These are phyloP conservation scores for Mimosa pudica DNA, from an alignment of 306 rosid species.

Conservation along the genomic window DNA sequence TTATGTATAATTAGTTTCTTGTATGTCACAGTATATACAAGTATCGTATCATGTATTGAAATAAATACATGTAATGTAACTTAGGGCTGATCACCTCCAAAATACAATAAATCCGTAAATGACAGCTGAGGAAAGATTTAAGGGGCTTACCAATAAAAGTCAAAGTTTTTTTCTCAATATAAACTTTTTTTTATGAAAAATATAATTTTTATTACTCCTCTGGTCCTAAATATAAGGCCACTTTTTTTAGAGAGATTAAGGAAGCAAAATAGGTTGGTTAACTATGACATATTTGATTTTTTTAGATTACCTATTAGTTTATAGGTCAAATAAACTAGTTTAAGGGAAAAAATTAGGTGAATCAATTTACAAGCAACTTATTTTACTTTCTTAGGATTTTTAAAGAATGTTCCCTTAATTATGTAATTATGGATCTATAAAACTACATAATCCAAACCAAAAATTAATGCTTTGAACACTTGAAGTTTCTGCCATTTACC, in stretches of 20 bases:
- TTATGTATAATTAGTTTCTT: not conserved
- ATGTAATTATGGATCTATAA: not conserved
- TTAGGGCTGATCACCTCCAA: not conserved
- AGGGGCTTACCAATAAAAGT: not conserved
- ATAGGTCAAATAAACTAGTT: too few species aligned
- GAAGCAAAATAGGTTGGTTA: too few species aligned
- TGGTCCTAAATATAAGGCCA: too few species aligned
- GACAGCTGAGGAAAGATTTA: not conserved
- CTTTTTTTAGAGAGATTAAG: too few species aligned
- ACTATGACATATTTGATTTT: too few species aligned
- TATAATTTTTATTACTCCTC: too few species aligned
- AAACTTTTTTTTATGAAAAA: not conserved
- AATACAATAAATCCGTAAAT: not conserved
- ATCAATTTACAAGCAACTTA: too few species aligned
- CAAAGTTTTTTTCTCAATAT: not conserved
- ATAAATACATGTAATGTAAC: not conserved
- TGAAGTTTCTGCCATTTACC: constrained; percentile 41
- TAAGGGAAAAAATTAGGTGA: too few species aligned
- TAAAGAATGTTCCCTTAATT: not conserved
- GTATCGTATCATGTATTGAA: not conserved
- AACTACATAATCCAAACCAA: not conserved
- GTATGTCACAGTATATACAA: not conserved
- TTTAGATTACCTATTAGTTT: too few species aligned
- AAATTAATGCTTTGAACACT: not conserved
- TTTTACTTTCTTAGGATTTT: too few species aligned